Evolutionary conservation across 2,329 filamentous ascomycete genomes (phyloP), one percentile per base, ranked within the genome.

Genomic region (Penicillium sp.): DNA sequence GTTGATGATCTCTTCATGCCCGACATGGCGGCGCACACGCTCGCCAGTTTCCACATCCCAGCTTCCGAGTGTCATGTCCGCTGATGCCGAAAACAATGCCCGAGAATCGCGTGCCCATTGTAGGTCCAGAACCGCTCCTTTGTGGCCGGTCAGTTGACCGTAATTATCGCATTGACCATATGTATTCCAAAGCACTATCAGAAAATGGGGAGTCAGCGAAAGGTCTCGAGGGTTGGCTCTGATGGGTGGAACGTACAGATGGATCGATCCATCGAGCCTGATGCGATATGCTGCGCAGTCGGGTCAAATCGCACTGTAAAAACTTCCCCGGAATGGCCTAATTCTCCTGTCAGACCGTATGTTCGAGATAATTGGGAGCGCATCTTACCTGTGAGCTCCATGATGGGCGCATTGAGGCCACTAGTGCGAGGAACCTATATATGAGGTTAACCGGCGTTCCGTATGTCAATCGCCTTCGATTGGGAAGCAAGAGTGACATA

Each of bases 1-100:
- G 70, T 97, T 98, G 75, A 98, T 85, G n/a, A 96, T 81, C 68
- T 96, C 92, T 63, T 96, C 91, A 66, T 98, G 93, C 0, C 93
- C 93, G 9, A 90, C 77, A 65, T 98, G 95, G 65, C 89, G 82
- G 56, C 93, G 86, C 79, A 97, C 95, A 64, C 93, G 83, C 58
- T 86, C 81, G n/a, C 92, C 92, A 0, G 89, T 91, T 58, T 93
- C 92, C 37, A 95, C 74, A 65, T 98, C 92, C 92, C 92, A 98
- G 68, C 89, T 95, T 33, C 91, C 91, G 27, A 97, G 78, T 59
- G 91, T 89, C 81, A 84, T 91, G 68, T 98, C 93, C 58, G 93
- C 91, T 29, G 91, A 95, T 39, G 91, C 91, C 6, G 92, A 93
- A 66, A 92, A 97, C 44, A 98, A 72, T 37, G 92, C 86, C 63